Evolutionary conservation across 441 rosid species (phyloP), one percentile per base, ranked within the genome.

Genomic region (Erysimum cheiri): DNA sequence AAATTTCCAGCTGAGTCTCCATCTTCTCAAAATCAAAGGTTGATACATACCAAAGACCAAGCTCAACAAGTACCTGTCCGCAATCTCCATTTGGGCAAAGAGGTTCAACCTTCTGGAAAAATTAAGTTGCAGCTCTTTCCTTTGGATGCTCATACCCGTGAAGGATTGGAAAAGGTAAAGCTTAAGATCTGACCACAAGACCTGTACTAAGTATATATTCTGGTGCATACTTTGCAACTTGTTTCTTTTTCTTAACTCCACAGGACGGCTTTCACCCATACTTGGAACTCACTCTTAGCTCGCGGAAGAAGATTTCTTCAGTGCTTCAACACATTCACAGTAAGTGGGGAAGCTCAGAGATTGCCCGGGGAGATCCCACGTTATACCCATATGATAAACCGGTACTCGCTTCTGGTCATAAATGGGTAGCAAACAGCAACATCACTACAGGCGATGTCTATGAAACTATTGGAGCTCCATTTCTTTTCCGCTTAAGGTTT

Each of bases 51-150:
- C 13, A n/a, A 56, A 58, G 80, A 74, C 48, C 55, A 41, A 29
- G 52, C 53, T 54, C 74, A 68, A 33, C 58, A 31, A 64, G 54
- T 46, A 29, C 66, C 73, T 17, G 43, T 19, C 5, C 56, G 60
- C n/a, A 33, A 74, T 72, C 71, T 60, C 57, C 59, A 70, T 67
- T 70, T 83, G 14, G 68, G 58, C n/a, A 81, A 80, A 71, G 52
- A 35, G n/a, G 73, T 60, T 62, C 74, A 22, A 58, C 75, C 72
- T 67, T 80, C 71, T 17, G 49, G 64, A 29, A 93, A 91, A 80
- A 78, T 93, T 50, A 91, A 85, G 85, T 76, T 93, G 83, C 96
- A 88, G 82, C 96, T 91, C 14, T 94, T 89, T 78, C 97, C 98
- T 24, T 8, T 81, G 12, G 89, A 94, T 85, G 85, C 84, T 53